Base-by-base conservation (phyloP, 208 protist genomes). In the Trypanosoma boissoni region DNA sequence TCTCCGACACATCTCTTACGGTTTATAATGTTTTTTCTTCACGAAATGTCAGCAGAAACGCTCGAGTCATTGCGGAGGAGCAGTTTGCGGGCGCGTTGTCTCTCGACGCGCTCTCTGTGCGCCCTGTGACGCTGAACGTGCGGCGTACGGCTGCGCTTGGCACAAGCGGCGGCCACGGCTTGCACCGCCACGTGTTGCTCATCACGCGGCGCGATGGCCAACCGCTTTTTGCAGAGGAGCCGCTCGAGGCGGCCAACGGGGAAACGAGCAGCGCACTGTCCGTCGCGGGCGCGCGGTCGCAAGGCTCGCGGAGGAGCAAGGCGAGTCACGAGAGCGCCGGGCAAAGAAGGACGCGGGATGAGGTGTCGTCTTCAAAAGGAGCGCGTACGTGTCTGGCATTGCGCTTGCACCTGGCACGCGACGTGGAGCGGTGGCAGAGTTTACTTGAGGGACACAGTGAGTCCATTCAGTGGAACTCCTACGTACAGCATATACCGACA, bases 381-480 rank as follows among this genome's bases (percentile, higher is more conserved):
- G 9, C n/a, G 3, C 46, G 21, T 2, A 0, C 45, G 7, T 27
- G 31, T 20, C 3, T 66, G 6, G 59, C 42, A 7, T 14, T 94
- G 27, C 77, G 81, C 36, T 94, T 94, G 27, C 68, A 65, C 46
- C 64, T 46, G 44, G 23, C 66, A n/a, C 79, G 79, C 3, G 84
- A 94, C 43, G 61, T 62, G 49, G 84, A 94, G 66, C 76, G 82
- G 37, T 91, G 84, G 80, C 48, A 65, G 28, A 90, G 54, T 29
- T 50, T 92, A 20, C 61, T 94, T 14, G 51, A 28, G 2, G 81
- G 72, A 9, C 16, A 67, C 20, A 21, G 68, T n/a, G 80, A 91
- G 63, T 75, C 74, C 14, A 66, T 76, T 6, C 69, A 66, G 18
- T 94, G 88, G 85, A 63, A 74, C 26, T 46, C 69, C 3, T 92